Conservation (phyloP, 2,329 filamentous ascomycete species). For the Penicillium sp. region DNA sequence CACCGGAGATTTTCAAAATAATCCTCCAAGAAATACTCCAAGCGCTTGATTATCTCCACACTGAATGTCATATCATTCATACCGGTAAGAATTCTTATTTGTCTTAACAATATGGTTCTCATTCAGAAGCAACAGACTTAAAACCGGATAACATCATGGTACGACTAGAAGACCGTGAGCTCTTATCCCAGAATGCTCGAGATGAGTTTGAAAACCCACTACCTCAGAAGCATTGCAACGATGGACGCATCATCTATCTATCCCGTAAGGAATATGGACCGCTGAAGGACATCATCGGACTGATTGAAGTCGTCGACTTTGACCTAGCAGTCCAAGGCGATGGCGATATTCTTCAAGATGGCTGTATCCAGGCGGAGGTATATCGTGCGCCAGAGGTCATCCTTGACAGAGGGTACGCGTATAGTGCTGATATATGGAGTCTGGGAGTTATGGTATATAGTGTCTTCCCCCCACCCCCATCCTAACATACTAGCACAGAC, state of each 20-base stretch:
- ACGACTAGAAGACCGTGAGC: slow-evolving; percentile 20
- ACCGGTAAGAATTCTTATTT: slow-evolving; percentile 26
- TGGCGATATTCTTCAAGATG: slow-evolving; percentile 30
- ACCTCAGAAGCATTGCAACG: slow-evolving; percentile 23
- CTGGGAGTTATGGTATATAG: slow-evolving; percentile 28
- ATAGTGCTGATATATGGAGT: slow-evolving; percentile 34
- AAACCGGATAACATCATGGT: slow-evolving; percentile 40
- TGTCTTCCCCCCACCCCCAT: not conserved
- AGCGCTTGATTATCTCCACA: slow-evolving; percentile 38
- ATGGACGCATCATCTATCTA: slow-evolving; percentile 28
- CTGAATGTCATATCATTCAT: slow-evolving; percentile 37
- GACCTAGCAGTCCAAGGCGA: slow-evolving; percentile 27
- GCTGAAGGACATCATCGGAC: slow-evolving; percentile 15
- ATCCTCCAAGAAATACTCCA: slow-evolving; percentile 32
- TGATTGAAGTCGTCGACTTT: slow-evolving; percentile 30
- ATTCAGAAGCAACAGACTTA: slow-evolving; percentile 24
- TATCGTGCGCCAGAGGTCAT: slow-evolving; percentile 34
- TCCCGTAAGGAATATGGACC: slow-evolving; percentile 27
- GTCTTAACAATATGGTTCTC: slow-evolving; percentile 1
- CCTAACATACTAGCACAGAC: not conserved
- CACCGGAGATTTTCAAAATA: slow-evolving; percentile 26
- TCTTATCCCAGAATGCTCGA: slow-evolving; percentile 19
- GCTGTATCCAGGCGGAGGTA: slow-evolving; percentile 38
- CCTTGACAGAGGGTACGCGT: slow-evolving; percentile 27
- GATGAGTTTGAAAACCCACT: slow-evolving; percentile 25